Base-by-base conservation (phyloP, 2,329 filamentous ascomycete species). In the Aaosphaeria arxii region DNA sequence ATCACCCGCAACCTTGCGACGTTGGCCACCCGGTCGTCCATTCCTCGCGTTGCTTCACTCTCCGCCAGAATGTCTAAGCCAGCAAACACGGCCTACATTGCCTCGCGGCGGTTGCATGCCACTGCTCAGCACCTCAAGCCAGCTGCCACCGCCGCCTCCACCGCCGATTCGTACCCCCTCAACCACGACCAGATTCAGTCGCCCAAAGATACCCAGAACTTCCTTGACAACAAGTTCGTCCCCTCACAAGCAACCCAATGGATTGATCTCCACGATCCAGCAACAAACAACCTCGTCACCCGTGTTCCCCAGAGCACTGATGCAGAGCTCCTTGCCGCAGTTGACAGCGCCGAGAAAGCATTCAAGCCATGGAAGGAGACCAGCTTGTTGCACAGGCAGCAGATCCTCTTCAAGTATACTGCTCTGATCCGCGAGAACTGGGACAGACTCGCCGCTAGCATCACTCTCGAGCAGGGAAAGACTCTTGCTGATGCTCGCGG, bases 401-500 rank as follows among this genome's bases (percentile, higher is more conserved):
- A 89, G 74, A 86, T 92, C 74, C 90, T 92, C 87, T 92, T 94
- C 79, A 87, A 87, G 71, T 91, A 90, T 63, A 87, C 90, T 32
- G 79, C 80, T 31, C 76, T 94, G 64, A 89, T 94, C 67, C 79
- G 87, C 45, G 86, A 91, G 74, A 87, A 94, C 74, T 91, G 88
- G 88, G 89, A 94, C 69, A 80, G 89, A 13, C 74, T 94, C 57
- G 89, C 89, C 11, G 88, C 89, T 9, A 90, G 86, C 74, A 94
- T 94, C 70, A 91, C 88, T 5, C 78, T 92, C 48, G 89, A 94
- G 76, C 89, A 94, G 77, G 89, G 89, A 70, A 94, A 94, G 81
- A 94, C 89, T 0, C 86, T 92, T 70, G 86, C 86, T 45, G 89
- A 94, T 70, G 88, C 89, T 33, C 86, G 79, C 71, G 89, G 89